Percentiles rank a stretch among this genome's conserved stretches.
Conservation (phyloP, 768 basidiomycete species). For the Boletus edulis region DNA sequence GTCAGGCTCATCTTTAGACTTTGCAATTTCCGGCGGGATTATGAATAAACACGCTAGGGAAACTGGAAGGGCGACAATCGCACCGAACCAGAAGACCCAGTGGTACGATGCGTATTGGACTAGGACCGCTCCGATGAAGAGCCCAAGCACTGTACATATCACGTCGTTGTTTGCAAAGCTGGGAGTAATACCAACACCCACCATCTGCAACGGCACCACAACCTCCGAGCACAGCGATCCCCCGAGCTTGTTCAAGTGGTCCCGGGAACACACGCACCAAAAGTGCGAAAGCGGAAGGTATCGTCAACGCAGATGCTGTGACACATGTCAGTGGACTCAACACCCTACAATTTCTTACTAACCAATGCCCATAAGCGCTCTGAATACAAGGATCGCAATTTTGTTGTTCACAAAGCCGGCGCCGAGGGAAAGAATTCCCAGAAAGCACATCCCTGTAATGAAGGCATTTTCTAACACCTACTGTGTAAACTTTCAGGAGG, state of each 20-base stretch:
- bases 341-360: neutral
- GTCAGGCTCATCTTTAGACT: conserved; percentile 1
- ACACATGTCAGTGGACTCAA: neutral
- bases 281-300: conserved; percentile 50
- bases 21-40: conserved; percentile 29
- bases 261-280: conserved; percentile 51
- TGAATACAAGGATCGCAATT: conserved; percentile 47
- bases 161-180: neutral
- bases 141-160: conserved; percentile 34
- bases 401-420: conserved; percentile 47
- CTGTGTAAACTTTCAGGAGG: conserved; percentile 27
- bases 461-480: conserved; percentile 41
- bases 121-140: conserved; percentile 45
- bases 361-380: conserved; percentile 52
- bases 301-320: conserved; percentile 46
- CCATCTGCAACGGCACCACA: conserved; percentile 47
- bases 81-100: conserved; percentile 52
- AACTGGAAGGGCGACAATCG: conserved; percentile 37
- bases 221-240: conserved; percentile 46
- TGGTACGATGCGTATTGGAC: conserved; percentile 40
- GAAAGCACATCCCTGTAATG: conserved; percentile 35
- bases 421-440: conserved; percentile 44
- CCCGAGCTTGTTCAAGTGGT: conserved; percentile 44
- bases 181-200: neutral
- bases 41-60: conserved; percentile 32